Base-by-base conservation (phyloP, 176 grass and related monocot species). In the Rhynchospora pubera region DNA sequence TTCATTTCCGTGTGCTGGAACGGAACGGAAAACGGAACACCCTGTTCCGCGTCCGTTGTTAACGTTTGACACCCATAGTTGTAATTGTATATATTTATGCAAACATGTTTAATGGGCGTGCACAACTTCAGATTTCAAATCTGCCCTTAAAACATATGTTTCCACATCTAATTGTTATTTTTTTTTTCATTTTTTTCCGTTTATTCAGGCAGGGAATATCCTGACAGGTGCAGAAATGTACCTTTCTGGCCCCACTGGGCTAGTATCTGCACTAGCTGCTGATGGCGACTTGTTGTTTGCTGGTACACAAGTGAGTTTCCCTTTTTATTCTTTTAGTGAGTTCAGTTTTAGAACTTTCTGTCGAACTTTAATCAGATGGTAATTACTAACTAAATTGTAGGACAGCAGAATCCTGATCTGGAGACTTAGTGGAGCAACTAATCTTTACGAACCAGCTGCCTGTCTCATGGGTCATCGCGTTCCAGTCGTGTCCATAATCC, bases 351-450 rank as follows among this genome's bases (percentile, higher is more conserved):
- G 43, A 44, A 62, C 23, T 57, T 3, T 46, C 62, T 77, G 21
- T 66, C 53, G 23, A 82, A 24, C n/a, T n/a, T n/a, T 44, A 5
- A 87, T 85, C 82, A 45, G 9, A 9, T 7, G 50, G 7, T 28
- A 8, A 53, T 48, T 45, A 23, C 44, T 85, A 16, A 79, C n/a
- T 48, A 81, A 30, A 55, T 73, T 89, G 65, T 78, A 99, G 97
- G 97, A 96, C 79, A 93, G 97, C 68, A 89, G 91, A 28, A 96
- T 95, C 83, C 87, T 99, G 61, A 91, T 83, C 60, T 99, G 92
- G 92, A 99, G 75, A 91, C 93, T 91, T 77, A 93, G 84, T 39
- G 70, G 84, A 0, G 55, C 59, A 85, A 84, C 87, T 28, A 95
- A 99, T 43, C 83, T 84, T 81, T 95, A 96, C 15, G 97, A 99